Conservation (phyloP, 2,329 filamentous ascomycete genomes). For the Botryosphaeria dothidea region DNA sequence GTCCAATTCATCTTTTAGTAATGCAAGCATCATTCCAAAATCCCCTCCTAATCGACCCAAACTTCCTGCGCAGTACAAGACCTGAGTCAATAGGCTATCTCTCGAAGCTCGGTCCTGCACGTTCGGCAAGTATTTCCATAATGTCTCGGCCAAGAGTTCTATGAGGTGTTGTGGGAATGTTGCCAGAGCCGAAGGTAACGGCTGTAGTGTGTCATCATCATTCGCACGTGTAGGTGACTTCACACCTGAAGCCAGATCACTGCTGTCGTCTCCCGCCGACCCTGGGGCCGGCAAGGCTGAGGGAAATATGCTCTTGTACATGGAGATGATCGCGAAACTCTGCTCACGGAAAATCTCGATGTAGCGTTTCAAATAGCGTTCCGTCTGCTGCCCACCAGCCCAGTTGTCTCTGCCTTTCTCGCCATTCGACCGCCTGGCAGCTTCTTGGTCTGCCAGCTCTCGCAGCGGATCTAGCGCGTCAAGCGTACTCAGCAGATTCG, state of each 20-base stretch:
- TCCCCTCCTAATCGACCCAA: constrained; percentile 87
- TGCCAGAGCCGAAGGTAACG: constrained; percentile 73
- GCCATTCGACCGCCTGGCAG: constrained; percentile 43
- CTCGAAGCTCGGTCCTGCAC: constrained; percentile 76
- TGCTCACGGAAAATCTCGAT: constrained; percentile 98
- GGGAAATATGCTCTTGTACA: constrained; percentile 89
- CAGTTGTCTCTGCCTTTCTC: constrained; percentile 44
- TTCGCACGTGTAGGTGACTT: constrained; percentile 20
- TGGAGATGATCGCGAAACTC: constrained; percentile 91
- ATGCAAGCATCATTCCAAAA: constrained; percentile 83
- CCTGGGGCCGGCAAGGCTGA: constrained; percentile 50
- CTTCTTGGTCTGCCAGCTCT: constrained; percentile 88
- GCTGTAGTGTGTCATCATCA: constrained; percentile 42
- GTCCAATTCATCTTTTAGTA: constrained; percentile 54
- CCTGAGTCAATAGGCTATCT: constrained; percentile 88
- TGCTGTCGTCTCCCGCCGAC: constrained; percentile 21
- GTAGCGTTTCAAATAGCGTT: constrained; percentile 90
- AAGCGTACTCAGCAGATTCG: constrained; percentile 76
- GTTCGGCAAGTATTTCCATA: constrained; percentile 75
- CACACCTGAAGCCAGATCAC: not conserved
- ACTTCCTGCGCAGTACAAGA: constrained; percentile 90
- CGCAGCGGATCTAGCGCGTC: constrained; percentile 81
- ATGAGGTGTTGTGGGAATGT: constrained; percentile 85
- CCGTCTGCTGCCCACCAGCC: constrained; percentile 84
- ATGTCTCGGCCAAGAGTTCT: constrained; percentile 74